phyloP scores from a whole-genome alignment of 441 rosid species.

The Adansonia rubrostipa region DNA sequence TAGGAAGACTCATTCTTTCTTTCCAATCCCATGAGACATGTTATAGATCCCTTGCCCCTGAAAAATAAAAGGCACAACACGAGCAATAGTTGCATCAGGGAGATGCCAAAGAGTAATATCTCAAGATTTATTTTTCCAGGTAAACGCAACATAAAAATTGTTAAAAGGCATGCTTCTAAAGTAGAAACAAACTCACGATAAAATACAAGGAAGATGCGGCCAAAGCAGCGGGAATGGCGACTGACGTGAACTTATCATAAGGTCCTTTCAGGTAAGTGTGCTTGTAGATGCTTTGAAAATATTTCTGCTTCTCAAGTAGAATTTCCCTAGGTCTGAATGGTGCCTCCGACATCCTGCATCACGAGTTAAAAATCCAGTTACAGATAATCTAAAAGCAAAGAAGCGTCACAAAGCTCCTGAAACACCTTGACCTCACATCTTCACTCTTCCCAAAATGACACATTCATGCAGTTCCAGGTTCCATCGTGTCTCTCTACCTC shows the following conservation, averaged over 20 bases:
- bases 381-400: neutral
- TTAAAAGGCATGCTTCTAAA: neutral
- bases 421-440: neutral
- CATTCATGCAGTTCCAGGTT: neutral
- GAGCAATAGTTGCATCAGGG: neutral
- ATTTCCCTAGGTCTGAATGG: constrained; percentile 71
- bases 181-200: constrained; percentile 49
- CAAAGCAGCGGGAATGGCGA: constrained; percentile 63
- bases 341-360: constrained; percentile 53
- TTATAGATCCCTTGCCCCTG: constrained; percentile 93
- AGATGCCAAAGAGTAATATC: neutral
- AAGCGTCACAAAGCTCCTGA: neutral
- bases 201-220: constrained; percentile 48
- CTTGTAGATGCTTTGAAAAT: constrained; percentile 56
- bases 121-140: neutral
- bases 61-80: constrained; percentile 16
- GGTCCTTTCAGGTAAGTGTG: constrained; percentile 69
- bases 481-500: neutral
- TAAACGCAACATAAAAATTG: neutral
- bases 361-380: constrained; percentile 10
- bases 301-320: constrained; percentile 57
- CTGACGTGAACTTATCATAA: constrained; percentile 61
- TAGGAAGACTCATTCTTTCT: constrained; percentile 68
- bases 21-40: constrained; percentile 88
- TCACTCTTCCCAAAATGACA: neutral